Conservation (phyloP, 441 rosid species). For the Erodium trifolium region DNA sequence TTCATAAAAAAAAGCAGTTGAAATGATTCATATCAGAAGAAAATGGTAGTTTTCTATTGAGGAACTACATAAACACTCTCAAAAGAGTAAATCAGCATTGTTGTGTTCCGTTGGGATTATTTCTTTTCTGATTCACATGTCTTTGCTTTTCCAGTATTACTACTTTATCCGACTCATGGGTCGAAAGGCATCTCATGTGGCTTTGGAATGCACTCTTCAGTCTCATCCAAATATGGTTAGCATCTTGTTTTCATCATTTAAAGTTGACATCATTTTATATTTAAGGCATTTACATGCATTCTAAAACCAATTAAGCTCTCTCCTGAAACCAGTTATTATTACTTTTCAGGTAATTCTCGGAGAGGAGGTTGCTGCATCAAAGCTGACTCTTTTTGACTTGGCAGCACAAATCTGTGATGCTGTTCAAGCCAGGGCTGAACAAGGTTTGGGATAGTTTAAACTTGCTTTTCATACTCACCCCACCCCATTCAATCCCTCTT, state of each 20-base stretch:
- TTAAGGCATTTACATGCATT: not conserved
- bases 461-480: slow-evolving; percentile 17
- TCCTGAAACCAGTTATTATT: slow-evolving; percentile 11
- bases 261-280: not conserved
- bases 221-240: slow-evolving; percentile 97
- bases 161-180: slow-evolving; percentile 98
- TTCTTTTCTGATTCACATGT: slow-evolving; percentile 11
- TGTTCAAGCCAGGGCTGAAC: slow-evolving; percentile 83
- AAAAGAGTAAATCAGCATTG: not conserved
- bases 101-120: not conserved
- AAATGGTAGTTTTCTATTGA: not conserved
- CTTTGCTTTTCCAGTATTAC: slow-evolving; percentile 56
- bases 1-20: not conserved
- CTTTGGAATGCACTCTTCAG: slow-evolving; percentile 95
- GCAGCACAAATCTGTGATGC: slow-evolving; percentile 89
- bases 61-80: not conserved
- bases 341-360: slow-evolving; percentile 71
- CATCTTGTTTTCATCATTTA: slow-evolving; percentile 11
- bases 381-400: slow-evolving; percentile 89
- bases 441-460: slow-evolving; percentile 38
- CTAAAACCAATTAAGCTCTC: not conserved
- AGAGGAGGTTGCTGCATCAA: slow-evolving; percentile 96
- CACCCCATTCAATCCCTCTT: not conserved
- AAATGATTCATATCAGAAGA: not conserved
- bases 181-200: slow-evolving; percentile 94